These are phyloP conservation scores for Coemansia sp. DNA, from an alignment of 192 early-diverging fungal species.

Conservation along the genomic window DNA sequence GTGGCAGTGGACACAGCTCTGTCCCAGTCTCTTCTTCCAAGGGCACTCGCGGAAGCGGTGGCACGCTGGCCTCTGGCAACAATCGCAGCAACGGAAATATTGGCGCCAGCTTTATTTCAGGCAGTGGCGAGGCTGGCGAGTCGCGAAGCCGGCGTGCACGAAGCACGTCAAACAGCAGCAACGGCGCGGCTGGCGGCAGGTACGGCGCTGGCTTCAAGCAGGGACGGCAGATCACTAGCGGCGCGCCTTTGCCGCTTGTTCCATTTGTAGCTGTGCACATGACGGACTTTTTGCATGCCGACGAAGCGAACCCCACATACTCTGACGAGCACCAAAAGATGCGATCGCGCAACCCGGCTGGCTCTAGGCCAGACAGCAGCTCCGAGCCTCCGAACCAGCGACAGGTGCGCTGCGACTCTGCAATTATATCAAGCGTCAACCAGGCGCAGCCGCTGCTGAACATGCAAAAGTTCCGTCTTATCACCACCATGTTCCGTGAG, in stretches of 20 bases:
- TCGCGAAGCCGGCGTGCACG: conserved; percentile 37
- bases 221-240: conserved; percentile 41
- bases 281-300: conserved; percentile 57
- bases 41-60: conserved; percentile 35
- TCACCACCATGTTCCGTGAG: conserved; percentile 58
- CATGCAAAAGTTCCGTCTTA: conserved; percentile 57
- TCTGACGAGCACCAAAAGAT: conserved; percentile 55
- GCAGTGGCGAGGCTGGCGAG: conserved; percentile 26
- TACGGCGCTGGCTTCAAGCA: conserved; percentile 30
- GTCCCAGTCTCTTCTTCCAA: conserved; percentile 39
- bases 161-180: conserved; percentile 46
- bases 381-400: background rate
- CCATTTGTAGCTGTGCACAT: conserved; percentile 59
- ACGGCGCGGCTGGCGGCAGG: conserved; percentile 27
- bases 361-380: background rate
- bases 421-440: conserved; percentile 42
- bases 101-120: background rate
- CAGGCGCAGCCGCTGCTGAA: conserved; percentile 56
- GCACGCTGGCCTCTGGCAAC: conserved; percentile 24
- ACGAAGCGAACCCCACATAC: conserved; percentile 58
- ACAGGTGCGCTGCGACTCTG: conserved; percentile 33
- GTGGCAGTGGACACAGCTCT: conserved; percentile 24
- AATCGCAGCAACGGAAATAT: conserved; percentile 15
- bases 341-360: conserved; percentile 45
- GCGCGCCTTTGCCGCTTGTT: conserved; percentile 47